phyloP scores from a whole-genome alignment of 2,329 filamentous ascomycete species.

The Leptographium lundbergii region DNA sequence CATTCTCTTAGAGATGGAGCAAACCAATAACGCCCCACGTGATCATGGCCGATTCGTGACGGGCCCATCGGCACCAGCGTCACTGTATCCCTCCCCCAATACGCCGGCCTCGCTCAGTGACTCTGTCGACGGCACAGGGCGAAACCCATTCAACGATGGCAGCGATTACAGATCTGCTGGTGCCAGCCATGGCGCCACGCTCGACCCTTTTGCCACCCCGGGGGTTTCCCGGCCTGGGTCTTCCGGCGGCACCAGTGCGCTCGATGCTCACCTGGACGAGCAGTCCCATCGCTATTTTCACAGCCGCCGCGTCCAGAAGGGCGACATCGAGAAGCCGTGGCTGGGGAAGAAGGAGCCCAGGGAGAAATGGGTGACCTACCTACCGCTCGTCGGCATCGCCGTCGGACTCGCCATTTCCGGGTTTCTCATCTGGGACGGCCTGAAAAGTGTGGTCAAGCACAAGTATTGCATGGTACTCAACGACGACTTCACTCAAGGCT shows the following conservation, averaged over 20 bases:
- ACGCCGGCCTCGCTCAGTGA: not conserved
- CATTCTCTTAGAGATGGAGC: not conserved
- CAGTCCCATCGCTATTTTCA: conserved; percentile 51
- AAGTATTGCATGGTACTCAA: conserved; percentile 57
- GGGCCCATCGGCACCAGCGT: not conserved
- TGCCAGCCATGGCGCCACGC: conserved; percentile 17
- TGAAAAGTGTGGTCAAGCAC: conserved; percentile 59
- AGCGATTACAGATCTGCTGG: conserved; percentile 19
- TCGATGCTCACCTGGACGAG: conserved; percentile 23
- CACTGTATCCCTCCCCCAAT: not conserved
- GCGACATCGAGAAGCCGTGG: conserved; percentile 67
- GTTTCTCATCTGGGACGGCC: conserved; percentile 64
- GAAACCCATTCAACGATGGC: conserved; percentile 29
- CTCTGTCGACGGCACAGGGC: conserved; percentile 1
- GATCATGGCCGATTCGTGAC: not conserved
- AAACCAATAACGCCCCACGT: not conserved
- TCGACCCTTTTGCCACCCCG: conserved; percentile 35
- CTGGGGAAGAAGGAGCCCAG: conserved; percentile 57
- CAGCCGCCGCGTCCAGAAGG: conserved; percentile 60
- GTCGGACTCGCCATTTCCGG: conserved; percentile 56
- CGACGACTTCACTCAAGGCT: conserved; percentile 49
- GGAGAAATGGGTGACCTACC: conserved; percentile 78
- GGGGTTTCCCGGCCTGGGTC: conserved; percentile 32
- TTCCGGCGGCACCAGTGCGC: conserved; percentile 30
- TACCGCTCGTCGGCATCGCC: conserved; percentile 59